phyloP scores from a whole-genome alignment of 2,329 filamentous ascomycete genomes.

The Aspergillus fumigatiaffinis region DNA sequence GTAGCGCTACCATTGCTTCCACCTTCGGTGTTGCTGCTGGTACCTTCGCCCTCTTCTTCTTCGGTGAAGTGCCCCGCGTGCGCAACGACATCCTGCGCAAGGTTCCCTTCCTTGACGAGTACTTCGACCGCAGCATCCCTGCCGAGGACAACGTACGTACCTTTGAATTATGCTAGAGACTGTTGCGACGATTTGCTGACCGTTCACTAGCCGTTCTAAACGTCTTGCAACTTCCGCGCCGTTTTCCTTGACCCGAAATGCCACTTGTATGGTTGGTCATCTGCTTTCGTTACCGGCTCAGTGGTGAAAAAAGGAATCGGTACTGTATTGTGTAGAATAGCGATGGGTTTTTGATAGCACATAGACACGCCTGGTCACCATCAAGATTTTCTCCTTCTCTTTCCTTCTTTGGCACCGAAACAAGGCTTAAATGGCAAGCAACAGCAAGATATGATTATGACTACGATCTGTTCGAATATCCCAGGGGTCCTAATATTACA shows the following conservation, averaged over 20 bases:
- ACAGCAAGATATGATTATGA: not conserved
- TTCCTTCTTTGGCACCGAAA: not conserved
- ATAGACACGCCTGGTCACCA: slow-evolving; percentile 25
- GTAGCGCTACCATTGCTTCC: slow-evolving; percentile 46
- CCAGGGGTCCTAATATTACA: not conserved
- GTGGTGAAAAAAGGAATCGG: slow-evolving; percentile 12
- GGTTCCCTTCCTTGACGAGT: slow-evolving; percentile 55
- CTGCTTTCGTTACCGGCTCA: slow-evolving; percentile 7
- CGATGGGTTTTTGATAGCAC: slow-evolving; percentile 33
- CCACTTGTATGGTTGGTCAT: slow-evolving; percentile 12
- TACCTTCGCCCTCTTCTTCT: slow-evolving; percentile 61
- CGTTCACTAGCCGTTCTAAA: slow-evolving; percentile 34
- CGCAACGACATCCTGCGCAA: slow-evolving; percentile 60
- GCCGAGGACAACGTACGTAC: slow-evolving; percentile 58
- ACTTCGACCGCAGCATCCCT: slow-evolving; percentile 55
- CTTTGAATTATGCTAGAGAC: not conserved
- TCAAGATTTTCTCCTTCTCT: slow-evolving; percentile 1
- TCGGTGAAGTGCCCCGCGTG: slow-evolving; percentile 60
- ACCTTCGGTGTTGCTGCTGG: slow-evolving; percentile 56
- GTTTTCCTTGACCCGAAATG: slow-evolving; percentile 5
- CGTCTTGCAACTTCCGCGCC: slow-evolving; percentile 10
- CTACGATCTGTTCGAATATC: not conserved
- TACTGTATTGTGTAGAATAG: slow-evolving; percentile 36
- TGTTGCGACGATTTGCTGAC: slow-evolving; percentile 16
- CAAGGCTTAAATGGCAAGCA: not conserved